Evolutionary conservation across 2,329 filamentous ascomycete species (phyloP).

Genomic region (Alternaria longipes): DNA sequence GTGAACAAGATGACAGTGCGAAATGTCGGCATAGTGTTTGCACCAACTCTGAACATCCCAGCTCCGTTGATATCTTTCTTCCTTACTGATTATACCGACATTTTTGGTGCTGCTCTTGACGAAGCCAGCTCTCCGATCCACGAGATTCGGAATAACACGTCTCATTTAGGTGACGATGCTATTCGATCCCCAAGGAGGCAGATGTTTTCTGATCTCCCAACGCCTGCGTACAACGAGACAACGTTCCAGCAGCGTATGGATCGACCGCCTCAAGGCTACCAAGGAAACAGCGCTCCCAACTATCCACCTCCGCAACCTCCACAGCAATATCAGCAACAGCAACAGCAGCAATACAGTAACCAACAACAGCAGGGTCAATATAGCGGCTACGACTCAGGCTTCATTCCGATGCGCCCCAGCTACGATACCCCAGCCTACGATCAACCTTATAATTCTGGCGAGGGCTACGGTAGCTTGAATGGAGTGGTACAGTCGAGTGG

Average conservation of each 20-base stretch:
- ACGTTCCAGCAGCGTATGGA: slow-evolving; percentile 54
- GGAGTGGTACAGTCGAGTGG: slow-evolving; percentile 38
- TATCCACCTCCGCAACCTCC: slow-evolving; percentile 39
- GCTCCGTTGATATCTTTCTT: slow-evolving; percentile 94
- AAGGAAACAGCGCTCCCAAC: slow-evolving; percentile 30
- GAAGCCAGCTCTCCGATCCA: slow-evolving; percentile 56
- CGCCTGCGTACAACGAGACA: slow-evolving; percentile 68
- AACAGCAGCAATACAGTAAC: slow-evolving; percentile 22
- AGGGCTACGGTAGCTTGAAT: slow-evolving; percentile 49
- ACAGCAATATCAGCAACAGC: slow-evolving; percentile 25
- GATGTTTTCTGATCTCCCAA: slow-evolving; percentile 73
- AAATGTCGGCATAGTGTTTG: slow-evolving; percentile 97
- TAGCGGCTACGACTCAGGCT: slow-evolving; percentile 59
- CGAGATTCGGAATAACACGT: slow-evolving; percentile 56
- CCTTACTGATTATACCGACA: slow-evolving; percentile 85
- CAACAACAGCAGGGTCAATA: slow-evolving; percentile 35
- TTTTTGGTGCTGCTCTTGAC: slow-evolving; percentile 79
- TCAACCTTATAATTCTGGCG: slow-evolving; percentile 36
- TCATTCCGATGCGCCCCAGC: slow-evolving; percentile 61
- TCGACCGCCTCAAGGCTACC: slow-evolving; percentile 36
- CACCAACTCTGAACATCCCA: slow-evolving; percentile 94
- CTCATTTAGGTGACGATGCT: slow-evolving; percentile 62
- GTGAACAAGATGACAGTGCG: slow-evolving; percentile 98
- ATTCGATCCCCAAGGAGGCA: slow-evolving; percentile 71
- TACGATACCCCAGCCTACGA: slow-evolving; percentile 54